Evolutionary conservation across 1,139 yeast species (phyloP).

Genomic region (Yamadazyma pseudoaaseri): DNA sequence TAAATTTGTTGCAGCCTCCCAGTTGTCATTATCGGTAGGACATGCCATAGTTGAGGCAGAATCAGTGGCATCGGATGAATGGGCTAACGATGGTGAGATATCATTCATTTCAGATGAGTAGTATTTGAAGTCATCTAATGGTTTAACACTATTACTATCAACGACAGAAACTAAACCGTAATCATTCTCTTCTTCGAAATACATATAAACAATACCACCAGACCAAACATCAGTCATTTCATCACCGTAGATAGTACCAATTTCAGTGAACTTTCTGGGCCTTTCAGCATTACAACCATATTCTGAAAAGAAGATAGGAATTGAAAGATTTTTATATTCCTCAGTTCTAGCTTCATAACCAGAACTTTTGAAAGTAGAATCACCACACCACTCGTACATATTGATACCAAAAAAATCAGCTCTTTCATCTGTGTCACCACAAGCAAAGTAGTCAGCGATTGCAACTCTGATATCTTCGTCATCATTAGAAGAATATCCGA

Average conservation of each 20-base stretch:
- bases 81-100: constrained; percentile 44
- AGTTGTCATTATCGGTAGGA: constrained; percentile 48
- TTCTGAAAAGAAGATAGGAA: constrained; percentile 89
- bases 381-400: constrained; percentile 97
- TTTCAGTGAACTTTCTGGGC: constrained; percentile 76
- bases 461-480: constrained; percentile 67
- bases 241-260: constrained; percentile 56
- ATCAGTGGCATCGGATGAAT: constrained; percentile 23
- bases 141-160: constrained; percentile 34
- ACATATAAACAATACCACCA: constrained; percentile 90
- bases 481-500: constrained; percentile 89
- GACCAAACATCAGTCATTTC: constrained; percentile 84
- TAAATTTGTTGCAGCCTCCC: constrained; percentile 55
- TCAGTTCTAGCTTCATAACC: constrained; percentile 76
- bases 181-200: constrained; percentile 75
- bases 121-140: constrained; percentile 47
- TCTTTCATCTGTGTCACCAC: constrained; percentile 63
- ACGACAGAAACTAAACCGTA: constrained; percentile 71
- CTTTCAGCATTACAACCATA: constrained; percentile 75
- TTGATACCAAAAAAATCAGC: constrained; percentile 94
- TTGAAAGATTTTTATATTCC: constrained; percentile 66
- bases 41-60: constrained; percentile 39
- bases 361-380: constrained; percentile 57
- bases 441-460: constrained; percentile 79
- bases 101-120: constrained; percentile 59